phyloP scores from a whole-genome alignment of 2,329 filamentous ascomycete genomes.

The Hypoxylon sp. region DNA sequence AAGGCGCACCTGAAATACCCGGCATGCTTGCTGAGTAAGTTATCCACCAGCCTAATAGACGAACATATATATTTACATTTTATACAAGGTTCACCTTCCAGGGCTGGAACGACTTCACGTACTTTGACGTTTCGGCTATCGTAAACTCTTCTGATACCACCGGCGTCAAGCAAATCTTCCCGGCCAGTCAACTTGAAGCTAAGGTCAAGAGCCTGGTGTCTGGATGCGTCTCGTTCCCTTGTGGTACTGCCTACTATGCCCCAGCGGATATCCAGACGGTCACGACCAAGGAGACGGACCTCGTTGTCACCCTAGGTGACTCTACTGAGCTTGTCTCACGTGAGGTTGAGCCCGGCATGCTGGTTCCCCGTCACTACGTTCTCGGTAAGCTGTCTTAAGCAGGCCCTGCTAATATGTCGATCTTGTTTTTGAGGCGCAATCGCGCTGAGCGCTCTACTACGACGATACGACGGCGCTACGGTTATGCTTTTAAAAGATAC shows the following conservation, averaged over 20 bases:
- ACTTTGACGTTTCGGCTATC: conserved; percentile 73
- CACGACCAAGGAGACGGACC: conserved; percentile 62
- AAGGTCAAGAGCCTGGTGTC: conserved; percentile 58
- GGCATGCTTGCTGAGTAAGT: conserved; percentile 67
- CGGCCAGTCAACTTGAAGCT: conserved; percentile 51
- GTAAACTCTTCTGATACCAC: conserved; percentile 65
- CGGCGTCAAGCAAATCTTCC: conserved; percentile 70
- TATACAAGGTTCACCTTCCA: conserved; percentile 60
- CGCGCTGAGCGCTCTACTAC: conserved; percentile 53
- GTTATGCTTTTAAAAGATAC: conserved; percentile 50
- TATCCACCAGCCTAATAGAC: not conserved
- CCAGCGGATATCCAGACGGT: conserved; percentile 71
- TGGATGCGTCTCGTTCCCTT: conserved; percentile 68
- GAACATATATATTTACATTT: conserved; percentile 21
- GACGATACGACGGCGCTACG: conserved; percentile 47
- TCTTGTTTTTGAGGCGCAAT: conserved; percentile 37
- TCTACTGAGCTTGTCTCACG: conserved; percentile 40
- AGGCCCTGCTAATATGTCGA: conserved; percentile 18
- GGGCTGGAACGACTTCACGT: conserved; percentile 64
- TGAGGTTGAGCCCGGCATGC: conserved; percentile 42
- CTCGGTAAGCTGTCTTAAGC: conserved; percentile 54
- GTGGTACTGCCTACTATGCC: conserved; percentile 68
- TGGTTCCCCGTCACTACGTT: conserved; percentile 55
- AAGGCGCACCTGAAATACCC: conserved; percentile 59
- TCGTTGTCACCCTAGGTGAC: conserved; percentile 66